phyloP scores from a whole-genome alignment of 306 rosid genomes.

The Urtica urens region DNA sequence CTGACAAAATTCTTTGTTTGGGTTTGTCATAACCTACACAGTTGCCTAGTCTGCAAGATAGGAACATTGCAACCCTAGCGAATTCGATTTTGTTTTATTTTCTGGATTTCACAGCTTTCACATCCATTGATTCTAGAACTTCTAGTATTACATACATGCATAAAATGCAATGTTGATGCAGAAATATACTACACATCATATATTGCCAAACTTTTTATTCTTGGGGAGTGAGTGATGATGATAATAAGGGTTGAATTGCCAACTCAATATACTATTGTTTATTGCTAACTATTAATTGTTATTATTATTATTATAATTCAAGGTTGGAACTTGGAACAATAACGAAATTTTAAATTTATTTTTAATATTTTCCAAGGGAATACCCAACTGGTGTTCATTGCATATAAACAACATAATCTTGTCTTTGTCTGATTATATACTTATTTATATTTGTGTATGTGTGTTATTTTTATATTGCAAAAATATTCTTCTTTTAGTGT shows the following conservation, averaged over 20 bases:
- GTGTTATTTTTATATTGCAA: not conserved
- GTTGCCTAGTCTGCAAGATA: conserved; percentile 13
- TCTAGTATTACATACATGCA: not conserved
- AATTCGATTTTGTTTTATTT: not conserved
- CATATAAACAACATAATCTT: conserved; percentile 20
- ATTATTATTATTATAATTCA: too few species aligned
- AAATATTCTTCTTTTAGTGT: conserved; percentile 10
- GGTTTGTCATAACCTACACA: conserved; percentile 10
- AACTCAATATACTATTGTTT: conserved; percentile 8
- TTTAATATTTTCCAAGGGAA: not conserved
- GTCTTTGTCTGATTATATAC: not conserved
- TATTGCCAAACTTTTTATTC: not conserved
- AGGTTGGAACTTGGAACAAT: conserved; percentile 1
- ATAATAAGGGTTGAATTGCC: conserved; percentile 1
- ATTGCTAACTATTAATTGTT: too few species aligned
- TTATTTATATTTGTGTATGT: not conserved
- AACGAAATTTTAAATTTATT: not conserved
- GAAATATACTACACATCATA: too few species aligned
- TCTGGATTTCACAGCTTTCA: too few species aligned
- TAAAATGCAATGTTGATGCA: not conserved
- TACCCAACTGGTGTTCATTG: conserved; percentile 19
- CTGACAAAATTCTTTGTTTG: conserved; percentile 15
- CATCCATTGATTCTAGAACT: not conserved
- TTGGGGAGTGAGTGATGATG: not conserved
- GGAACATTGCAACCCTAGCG: conserved; percentile 14